These are phyloP conservation scores for Teratosphaeria epicoccoides DNA, from an alignment of 2,329 filamentous ascomycete genomes.

Conservation along the genomic window DNA sequence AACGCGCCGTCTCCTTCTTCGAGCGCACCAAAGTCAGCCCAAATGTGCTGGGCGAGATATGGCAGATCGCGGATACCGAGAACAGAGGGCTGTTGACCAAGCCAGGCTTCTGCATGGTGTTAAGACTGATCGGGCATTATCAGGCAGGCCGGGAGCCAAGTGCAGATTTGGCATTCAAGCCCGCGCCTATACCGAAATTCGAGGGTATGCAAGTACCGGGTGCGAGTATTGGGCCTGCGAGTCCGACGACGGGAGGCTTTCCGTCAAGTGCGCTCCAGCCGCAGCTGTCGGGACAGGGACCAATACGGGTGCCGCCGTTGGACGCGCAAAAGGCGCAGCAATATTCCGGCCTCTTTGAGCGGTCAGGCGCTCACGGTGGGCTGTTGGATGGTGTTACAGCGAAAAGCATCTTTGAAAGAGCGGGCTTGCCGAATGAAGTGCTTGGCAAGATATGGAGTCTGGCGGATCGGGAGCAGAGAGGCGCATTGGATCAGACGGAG, in stretches of 20 bases:
- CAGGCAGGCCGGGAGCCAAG: slow-evolving; percentile 74
- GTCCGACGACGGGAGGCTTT: slow-evolving; percentile 14
- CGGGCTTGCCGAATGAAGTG: slow-evolving; percentile 76
- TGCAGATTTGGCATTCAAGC: slow-evolving; percentile 69
- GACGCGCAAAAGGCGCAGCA: slow-evolving; percentile 81
- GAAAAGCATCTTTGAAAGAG: slow-evolving; percentile 91
- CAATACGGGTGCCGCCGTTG: slow-evolving; percentile 79
- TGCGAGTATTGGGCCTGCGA: slow-evolving; percentile 7
- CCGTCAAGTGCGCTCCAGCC: slow-evolving; percentile 20
- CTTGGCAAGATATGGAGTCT: slow-evolving; percentile 95
- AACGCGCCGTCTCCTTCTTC: slow-evolving; percentile 94
- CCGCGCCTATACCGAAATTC: slow-evolving; percentile 83
- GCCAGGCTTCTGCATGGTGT: slow-evolving; percentile 81
- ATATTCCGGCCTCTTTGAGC: slow-evolving; percentile 82
- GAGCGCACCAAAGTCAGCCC: slow-evolving; percentile 87
- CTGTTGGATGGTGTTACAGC: slow-evolving; percentile 63
- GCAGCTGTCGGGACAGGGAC: slow-evolving; percentile 36
- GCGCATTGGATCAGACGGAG: slow-evolving; percentile 74
- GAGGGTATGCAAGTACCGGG: slow-evolving; percentile 56
- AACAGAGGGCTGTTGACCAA: slow-evolving; percentile 91
- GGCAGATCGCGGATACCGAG: slow-evolving; percentile 96
- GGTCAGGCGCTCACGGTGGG: slow-evolving; percentile 67
- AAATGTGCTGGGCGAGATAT: slow-evolving; percentile 87
- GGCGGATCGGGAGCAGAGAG: slow-evolving; percentile 85
- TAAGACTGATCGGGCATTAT: slow-evolving; percentile 90